Evolutionary conservation across 2,329 filamentous ascomycete species (phyloP).

Genomic region (Macrophomina pseudophaseolina): DNA sequence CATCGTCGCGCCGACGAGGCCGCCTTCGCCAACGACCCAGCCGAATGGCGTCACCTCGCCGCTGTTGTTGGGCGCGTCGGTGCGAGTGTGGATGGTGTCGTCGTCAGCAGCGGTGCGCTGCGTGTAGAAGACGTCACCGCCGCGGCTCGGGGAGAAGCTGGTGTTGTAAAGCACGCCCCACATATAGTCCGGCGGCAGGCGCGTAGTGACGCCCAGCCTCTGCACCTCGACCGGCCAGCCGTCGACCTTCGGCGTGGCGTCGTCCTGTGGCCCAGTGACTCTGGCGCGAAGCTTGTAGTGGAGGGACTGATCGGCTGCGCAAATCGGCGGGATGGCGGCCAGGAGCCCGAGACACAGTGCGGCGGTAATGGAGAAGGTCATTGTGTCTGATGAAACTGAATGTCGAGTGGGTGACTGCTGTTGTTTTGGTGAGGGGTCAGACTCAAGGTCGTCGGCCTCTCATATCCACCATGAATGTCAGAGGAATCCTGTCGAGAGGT

Average conservation of each 20-base stretch:
- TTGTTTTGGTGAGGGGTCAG: too few relatives aligned
- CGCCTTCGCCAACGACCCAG: neutral
- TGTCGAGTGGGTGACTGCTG: too few relatives aligned
- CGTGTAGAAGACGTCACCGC: conserved; percentile 14
- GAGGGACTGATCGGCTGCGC: neutral
- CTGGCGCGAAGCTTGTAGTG: neutral
- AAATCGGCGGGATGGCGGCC: neutral
- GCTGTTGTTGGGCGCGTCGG: neutral
- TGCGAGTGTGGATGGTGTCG: neutral
- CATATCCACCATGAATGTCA: neutral
- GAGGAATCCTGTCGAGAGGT: neutral
- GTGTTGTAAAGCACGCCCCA: conserved; percentile 7
- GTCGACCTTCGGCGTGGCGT: neutral
- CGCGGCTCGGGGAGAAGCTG: neutral
- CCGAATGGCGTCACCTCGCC: conserved; percentile 12
- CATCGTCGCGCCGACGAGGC: neutral
- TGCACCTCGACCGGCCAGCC: neutral
- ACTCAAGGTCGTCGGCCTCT: neutral
- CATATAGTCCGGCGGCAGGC: conserved; percentile 1
- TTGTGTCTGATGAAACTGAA: too few relatives aligned
- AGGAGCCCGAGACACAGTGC: neutral
- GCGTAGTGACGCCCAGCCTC: neutral
- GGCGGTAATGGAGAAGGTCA: neutral
- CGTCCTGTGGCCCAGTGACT: neutral
- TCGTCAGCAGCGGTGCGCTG: neutral